These are phyloP conservation scores for Guadua angustifolia DNA, from an alignment of 176 grass and related monocot species.

Conservation along the genomic window DNA sequence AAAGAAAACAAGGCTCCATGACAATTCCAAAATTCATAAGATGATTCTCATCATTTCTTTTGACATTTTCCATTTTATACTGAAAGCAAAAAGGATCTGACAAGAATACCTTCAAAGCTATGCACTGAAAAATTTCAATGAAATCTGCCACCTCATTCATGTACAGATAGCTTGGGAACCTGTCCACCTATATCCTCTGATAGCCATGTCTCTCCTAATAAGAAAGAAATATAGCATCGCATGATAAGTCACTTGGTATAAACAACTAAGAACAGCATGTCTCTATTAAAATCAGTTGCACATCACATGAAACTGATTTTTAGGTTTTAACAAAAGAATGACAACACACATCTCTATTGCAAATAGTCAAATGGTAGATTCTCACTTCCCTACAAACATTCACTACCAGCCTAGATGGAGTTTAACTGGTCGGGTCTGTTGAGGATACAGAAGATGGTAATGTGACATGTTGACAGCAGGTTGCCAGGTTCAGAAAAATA, in stretches of 20 bases:
- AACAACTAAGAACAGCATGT: constrained; percentile 8
- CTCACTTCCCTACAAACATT: constrained; percentile 43
- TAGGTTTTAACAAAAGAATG: constrained; percentile 17
- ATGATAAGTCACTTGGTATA: constrained; percentile 33
- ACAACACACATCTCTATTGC: constrained; percentile 36
- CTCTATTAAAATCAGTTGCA: constrained; percentile 17
- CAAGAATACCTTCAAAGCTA: constrained; percentile 34
- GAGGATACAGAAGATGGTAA: constrained; percentile 35
- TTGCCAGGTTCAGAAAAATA: constrained; percentile 37
- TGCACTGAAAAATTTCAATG: neutral
- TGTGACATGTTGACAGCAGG: constrained; percentile 3
- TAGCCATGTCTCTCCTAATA: constrained; percentile 39
- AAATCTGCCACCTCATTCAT: no score
- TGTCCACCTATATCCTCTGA: constrained; percentile 20
- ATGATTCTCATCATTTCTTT: neutral
- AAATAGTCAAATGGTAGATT: constrained; percentile 51
- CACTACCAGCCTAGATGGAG: constrained; percentile 46
- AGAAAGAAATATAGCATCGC: constrained; percentile 28
- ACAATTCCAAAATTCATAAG: neutral
- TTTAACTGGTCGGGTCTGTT: constrained; percentile 28
- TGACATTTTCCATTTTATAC: constrained; percentile 19
- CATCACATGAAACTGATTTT: constrained; percentile 33
- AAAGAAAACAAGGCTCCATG: neutral
- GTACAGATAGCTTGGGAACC: no score
- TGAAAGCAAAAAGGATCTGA: neutral